A percentile compares a stretch with the other conserved stretches of the same genome.
These are phyloP conservation scores for Micromonas pusilla DNA, from an alignment of 139 green algal species.

Conservation along the genomic window DNA sequence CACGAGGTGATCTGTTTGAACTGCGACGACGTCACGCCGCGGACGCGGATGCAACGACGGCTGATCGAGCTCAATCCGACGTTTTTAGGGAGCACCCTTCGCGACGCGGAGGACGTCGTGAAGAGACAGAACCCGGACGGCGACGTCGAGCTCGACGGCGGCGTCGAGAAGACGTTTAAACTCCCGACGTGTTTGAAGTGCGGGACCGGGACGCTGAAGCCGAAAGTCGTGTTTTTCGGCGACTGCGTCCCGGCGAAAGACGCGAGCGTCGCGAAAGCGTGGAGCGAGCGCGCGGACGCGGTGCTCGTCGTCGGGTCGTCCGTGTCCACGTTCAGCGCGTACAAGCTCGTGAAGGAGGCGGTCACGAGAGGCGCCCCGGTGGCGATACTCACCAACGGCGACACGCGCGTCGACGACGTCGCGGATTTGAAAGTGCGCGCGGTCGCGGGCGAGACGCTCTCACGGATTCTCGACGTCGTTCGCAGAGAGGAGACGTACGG, in stretches of 20 bases:
- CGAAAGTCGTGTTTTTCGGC: conserved; percentile 82
- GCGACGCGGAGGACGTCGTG: too few species aligned
- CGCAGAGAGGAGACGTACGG: background rate
- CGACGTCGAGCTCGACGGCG: conserved; percentile 13
- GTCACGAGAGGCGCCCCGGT: conserved; percentile 48
- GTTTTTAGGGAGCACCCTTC: too few species aligned
- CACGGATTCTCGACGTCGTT: background rate
- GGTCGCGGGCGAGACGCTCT: background rate
- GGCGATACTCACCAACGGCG: conserved; percentile 59
- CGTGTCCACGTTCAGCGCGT: conserved; percentile 66
- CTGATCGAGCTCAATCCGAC: background rate
- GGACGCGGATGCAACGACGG: background rate
- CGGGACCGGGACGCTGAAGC: conserved; percentile 67
- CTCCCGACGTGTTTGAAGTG: conserved; percentile 61
- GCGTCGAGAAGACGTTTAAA: conserved; percentile 42
- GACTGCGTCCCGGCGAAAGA: conserved; percentile 48
- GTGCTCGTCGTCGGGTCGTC: conserved; percentile 63
- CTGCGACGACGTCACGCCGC: conserved; percentile 7
- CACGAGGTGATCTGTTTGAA: conserved; percentile 59
- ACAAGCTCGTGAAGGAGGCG: conserved; percentile 64
- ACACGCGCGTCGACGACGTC: conserved; percentile 66
- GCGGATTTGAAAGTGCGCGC: conserved; percentile 31
- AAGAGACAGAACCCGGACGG: too few species aligned
- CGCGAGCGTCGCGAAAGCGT: conserved; percentile 14
- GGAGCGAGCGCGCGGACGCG: conserved; percentile 31